phyloP scores from a whole-genome alignment of 2,329 filamentous ascomycete species.

The Paecilomyces variotii region DNA sequence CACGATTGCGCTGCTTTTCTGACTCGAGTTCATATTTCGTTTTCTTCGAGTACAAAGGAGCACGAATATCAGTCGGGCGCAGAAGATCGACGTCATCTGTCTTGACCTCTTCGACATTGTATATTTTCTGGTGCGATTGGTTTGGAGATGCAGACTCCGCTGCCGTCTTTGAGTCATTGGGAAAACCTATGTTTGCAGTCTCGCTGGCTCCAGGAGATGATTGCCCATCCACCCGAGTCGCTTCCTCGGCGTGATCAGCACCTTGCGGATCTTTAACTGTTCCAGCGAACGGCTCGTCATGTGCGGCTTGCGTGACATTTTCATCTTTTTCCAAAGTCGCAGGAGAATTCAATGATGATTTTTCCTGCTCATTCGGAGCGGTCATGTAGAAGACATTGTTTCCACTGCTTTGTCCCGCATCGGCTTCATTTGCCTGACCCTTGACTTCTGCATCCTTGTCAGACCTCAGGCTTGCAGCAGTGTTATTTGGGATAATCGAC shows the following conservation, averaged over 20 bases:
- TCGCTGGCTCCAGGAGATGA: not conserved
- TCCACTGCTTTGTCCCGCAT: not conserved
- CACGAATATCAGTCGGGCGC: conserved; percentile 28
- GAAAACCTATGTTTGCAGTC: not conserved
- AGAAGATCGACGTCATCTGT: conserved; percentile 26
- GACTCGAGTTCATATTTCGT: conserved; percentile 13
- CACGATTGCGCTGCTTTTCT: conserved; percentile 9
- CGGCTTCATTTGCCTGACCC: not conserved
- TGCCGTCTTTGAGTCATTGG: not conserved
- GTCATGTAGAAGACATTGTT: not conserved
- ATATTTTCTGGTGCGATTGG: conserved; percentile 1
- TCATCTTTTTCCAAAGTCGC: not conserved
- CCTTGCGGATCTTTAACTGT: not conserved
- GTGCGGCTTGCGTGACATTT: not conserved
- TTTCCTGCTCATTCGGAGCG: not conserved
- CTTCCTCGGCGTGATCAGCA: not conserved
- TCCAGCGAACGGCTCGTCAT: not conserved
- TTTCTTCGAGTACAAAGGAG: conserved; percentile 16
- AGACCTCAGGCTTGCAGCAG: not conserved
- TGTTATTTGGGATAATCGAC: not conserved
- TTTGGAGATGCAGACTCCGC: not conserved
- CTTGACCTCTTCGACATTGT: conserved; percentile 9
- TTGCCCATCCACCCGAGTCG: not conserved
- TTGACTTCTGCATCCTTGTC: not conserved
- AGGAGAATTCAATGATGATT: not conserved